A percentile compares a stretch with the other conserved stretches of the same genome.
phyloP scores from a whole-genome alignment of 306 rosid genomes.

The Trifolium subterraneum region DNA sequence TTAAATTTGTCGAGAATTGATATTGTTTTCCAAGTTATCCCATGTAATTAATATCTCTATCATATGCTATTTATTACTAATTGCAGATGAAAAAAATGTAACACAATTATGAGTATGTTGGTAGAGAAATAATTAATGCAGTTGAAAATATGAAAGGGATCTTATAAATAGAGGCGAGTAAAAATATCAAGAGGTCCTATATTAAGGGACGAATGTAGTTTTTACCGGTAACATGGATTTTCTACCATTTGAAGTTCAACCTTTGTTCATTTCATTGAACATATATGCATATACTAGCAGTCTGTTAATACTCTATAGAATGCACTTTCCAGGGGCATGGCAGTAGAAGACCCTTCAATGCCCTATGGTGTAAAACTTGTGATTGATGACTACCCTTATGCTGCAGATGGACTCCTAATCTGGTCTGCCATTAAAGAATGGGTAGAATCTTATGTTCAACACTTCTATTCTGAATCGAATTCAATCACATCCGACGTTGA shows the following conservation, averaged over 20 bases:
- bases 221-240: not conserved
- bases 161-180: no score
- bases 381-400: constrained; percentile 94
- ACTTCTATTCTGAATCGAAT: constrained; percentile 68
- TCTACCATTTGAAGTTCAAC: constrained; percentile 11
- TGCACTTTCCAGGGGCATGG: constrained; percentile 81
- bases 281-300: not conserved
- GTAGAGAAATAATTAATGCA: no score
- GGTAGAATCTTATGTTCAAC: constrained; percentile 79
- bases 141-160: no score
- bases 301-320: not conserved
- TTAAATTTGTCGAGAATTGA: not conserved
- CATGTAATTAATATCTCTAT: not conserved
- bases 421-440: constrained; percentile 97
- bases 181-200: not conserved
- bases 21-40: not conserved
- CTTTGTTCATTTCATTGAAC: constrained; percentile 14
- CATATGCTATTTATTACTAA: no score
- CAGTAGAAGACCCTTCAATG: constrained; percentile 76
- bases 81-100: not conserved
- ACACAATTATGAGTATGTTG: no score
- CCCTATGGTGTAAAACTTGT: constrained; percentile 82
- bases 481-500: constrained; percentile 70
- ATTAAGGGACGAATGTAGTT: no score
- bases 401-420: constrained; percentile 87